Evolutionary conservation across 441 rosid species (phyloP).

Genomic region (Manihot esculenta): DNA sequence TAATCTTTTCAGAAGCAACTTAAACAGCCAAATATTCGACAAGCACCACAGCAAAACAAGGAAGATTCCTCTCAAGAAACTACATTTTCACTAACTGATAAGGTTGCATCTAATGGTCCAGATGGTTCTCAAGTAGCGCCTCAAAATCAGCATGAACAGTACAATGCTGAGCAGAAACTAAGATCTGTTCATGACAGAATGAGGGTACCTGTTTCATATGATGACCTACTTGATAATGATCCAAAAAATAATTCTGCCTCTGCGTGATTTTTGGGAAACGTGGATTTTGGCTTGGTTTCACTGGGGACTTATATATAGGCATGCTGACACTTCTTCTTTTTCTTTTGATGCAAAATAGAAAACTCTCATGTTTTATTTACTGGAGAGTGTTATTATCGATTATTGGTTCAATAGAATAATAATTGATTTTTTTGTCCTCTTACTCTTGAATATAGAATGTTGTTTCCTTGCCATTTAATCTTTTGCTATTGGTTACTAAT

Average conservation of each 20-base stretch:
- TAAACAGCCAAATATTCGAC: slow-evolving; percentile 45
- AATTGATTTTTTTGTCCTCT: background rate
- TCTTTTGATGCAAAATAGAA: background rate
- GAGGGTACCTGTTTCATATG: slow-evolving; percentile 83
- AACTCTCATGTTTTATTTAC: background rate
- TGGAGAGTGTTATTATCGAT: background rate
- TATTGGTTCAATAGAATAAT: background rate
- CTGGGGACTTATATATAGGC: slow-evolving; percentile 10
- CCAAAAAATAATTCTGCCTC: slow-evolving; percentile 32
- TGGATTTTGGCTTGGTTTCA: background rate
- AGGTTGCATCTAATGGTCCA: slow-evolving; percentile 21
- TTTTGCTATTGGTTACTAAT: background rate
- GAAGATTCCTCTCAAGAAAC: slow-evolving; percentile 34
- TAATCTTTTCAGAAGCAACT: slow-evolving; percentile 68
- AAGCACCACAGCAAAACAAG: slow-evolving; percentile 28
- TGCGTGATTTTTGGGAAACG: slow-evolving; percentile 6
- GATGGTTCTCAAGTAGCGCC: slow-evolving; percentile 26
- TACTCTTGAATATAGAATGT: background rate
- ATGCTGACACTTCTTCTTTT: background rate
- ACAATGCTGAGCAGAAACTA: slow-evolving; percentile 35
- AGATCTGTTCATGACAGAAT: slow-evolving; percentile 72
- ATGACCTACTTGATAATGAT: slow-evolving; percentile 57
- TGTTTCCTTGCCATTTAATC: background rate
- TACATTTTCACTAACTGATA: slow-evolving; percentile 28
- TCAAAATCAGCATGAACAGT: slow-evolving; percentile 28